A percentile compares a stretch with the other conserved stretches of the same genome.
These are phyloP conservation scores for Aspergillus egyptiacus DNA, from an alignment of 495 filamentous ascomycete genomes.

Conservation along the genomic window DNA sequence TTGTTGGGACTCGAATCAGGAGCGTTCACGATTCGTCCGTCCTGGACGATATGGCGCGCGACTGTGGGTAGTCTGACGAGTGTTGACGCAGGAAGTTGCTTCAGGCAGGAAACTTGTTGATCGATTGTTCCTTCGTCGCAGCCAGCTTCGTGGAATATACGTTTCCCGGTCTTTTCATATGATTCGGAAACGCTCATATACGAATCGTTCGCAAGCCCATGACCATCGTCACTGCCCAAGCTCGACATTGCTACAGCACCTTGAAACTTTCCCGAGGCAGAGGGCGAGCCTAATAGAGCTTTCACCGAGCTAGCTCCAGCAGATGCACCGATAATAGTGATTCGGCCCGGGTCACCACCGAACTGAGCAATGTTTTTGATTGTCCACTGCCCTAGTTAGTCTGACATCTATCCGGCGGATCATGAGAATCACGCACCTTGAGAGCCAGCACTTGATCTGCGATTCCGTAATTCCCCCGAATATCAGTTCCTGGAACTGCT, in stretches of 20 bases:
- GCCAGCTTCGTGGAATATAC: conserved; percentile 31
- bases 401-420: background rate
- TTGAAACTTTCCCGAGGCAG: conserved; percentile 35
- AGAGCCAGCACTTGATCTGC: conserved; percentile 32
- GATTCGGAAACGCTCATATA: conserved; percentile 36
- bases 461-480: conserved; percentile 30
- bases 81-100: conserved; percentile 24
- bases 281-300: conserved; percentile 12
- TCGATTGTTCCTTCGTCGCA: conserved; percentile 29
- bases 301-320: conserved; percentile 21
- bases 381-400: conserved; percentile 22
- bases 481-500: conserved; percentile 19
- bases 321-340: conserved; percentile 20
- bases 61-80: conserved; percentile 28
- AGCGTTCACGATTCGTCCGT: conserved; percentile 38
- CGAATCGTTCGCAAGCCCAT: conserved; percentile 30
- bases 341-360: conserved; percentile 27
- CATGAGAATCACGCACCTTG: conserved; percentile 21
- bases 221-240: conserved; percentile 31
- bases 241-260: conserved; percentile 38
- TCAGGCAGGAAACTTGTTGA: conserved; percentile 34
- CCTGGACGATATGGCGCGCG: conserved; percentile 40
- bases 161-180: conserved; percentile 30
- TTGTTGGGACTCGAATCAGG: conserved; percentile 30
- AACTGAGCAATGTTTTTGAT: conserved; percentile 29